Evolutionary conservation across 2,329 filamentous ascomycete genomes (phyloP).

Genomic region (Penicillium sp.): DNA sequence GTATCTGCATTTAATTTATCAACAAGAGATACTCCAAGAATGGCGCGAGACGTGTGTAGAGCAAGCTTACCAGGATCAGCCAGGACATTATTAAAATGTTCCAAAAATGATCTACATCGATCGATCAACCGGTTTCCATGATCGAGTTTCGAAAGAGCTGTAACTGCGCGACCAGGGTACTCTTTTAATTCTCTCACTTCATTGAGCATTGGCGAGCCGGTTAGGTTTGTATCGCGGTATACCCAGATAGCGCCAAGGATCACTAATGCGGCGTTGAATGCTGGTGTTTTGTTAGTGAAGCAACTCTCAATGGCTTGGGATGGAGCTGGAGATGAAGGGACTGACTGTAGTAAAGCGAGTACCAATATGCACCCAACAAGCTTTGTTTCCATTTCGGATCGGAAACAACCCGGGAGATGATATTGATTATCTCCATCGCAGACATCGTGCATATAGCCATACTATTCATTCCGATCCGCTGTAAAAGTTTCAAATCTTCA

Average conservation of each 20-base stretch:
- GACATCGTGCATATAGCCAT: slow-evolving; percentile 35
- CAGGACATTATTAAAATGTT: slow-evolving; percentile 19
- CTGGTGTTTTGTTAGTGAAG: slow-evolving; percentile 12
- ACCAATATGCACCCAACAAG: slow-evolving; percentile 34
- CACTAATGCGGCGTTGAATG: slow-evolving; percentile 36
- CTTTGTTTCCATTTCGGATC: slow-evolving; percentile 20
- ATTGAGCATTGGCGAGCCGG: slow-evolving; percentile 3
- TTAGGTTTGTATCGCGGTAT: slow-evolving; percentile 10
- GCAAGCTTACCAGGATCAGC: slow-evolving; percentile 6
- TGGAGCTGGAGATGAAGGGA: not conserved
- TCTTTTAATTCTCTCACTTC: slow-evolving; percentile 10
- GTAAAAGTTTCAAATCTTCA: slow-evolving; percentile 24
- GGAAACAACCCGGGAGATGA: slow-evolving; percentile 21
- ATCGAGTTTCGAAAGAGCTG: slow-evolving; percentile 27
- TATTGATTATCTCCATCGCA: slow-evolving; percentile 30
- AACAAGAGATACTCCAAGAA: not conserved
- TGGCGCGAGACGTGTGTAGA: not conserved
- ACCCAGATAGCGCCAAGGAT: slow-evolving; percentile 31
- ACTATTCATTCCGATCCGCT: slow-evolving; percentile 35
- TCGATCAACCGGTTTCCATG: slow-evolving; percentile 32
- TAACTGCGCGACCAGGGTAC: slow-evolving; percentile 22
- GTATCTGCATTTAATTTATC: not conserved
- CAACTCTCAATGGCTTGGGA: not conserved
- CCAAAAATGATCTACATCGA: slow-evolving; percentile 30
- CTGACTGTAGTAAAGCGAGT: slow-evolving; percentile 38